Base-by-base conservation (phyloP, 768 basidiomycete species). In the Boletus subparvulus region DNA sequence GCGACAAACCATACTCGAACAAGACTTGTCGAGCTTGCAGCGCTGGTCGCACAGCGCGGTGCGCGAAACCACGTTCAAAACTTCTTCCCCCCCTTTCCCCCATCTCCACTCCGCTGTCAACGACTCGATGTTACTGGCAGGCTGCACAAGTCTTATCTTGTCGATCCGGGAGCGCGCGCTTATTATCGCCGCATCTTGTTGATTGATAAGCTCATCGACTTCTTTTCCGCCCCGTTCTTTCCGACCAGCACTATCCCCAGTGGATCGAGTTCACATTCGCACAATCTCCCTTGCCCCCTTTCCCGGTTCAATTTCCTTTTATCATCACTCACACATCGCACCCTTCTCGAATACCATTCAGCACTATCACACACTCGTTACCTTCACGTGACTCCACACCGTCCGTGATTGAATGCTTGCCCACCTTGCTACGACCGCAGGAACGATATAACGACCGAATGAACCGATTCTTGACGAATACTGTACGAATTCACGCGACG, bases 141-240 rank as follows among this genome's bases (percentile, higher is more conserved):
- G 71, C 63, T 66, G 48, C 56, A 55, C 58, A 69, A 66, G 61
- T 60, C 57, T 55, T 60, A 62, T 59, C 59, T 55, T 52, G 59
- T 65, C 66, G 62, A 69, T 77, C 77, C 69, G 75, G 73, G 71
- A 61, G 59, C 46, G 65, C 59, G 54, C 58, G 63, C 61, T 68
- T 64, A 56, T 59, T 61, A 65, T 66, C 62, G 56, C 57, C 67
- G 63, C 48, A 61, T 73, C 74, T 78, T 71, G 78, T 77, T 71
- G 78, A 80, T 80, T 74, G 76, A 79, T 80, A 68, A 72, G 48
- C 53, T 37, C 37, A 66, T 65, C 66, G 69, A 63, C 67, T 59
- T 65, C 65, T 58, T 63, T 67, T 64, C 63, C 61, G 63, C 66
- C 61, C 64, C 65, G 63, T 52, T 58, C 61, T 51, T 51, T 58